Evolutionary conservation across 768 basidiomycete genomes (phyloP), one percentile per base, ranked within the genome.

Genomic region (Leccinum longicurvipes): DNA sequence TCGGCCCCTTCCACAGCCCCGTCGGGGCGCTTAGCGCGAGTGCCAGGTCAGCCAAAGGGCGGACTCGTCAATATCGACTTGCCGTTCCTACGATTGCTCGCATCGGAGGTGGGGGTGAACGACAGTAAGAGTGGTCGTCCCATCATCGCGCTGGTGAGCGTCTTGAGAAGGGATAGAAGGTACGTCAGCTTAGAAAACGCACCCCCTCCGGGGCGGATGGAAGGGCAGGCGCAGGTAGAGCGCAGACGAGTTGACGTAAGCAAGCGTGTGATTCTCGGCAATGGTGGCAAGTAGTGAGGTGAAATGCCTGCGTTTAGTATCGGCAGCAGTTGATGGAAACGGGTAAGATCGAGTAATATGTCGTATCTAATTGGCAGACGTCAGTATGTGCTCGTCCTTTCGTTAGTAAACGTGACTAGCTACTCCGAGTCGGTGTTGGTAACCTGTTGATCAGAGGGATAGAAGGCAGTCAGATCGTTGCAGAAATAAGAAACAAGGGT

Each of bases 51-150:
- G 89, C 80, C 51, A 79, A 78, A 14, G 85, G 84, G 21, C 27
- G 90, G 89, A 55, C 93, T 67, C 2, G 84, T 88, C 9, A 92
- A 74, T 0, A 83, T 82, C 0, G 89, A 89, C 67, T 86, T 91
- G 47, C 60, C 15, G 28, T 54, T 29, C 11, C 54, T 21, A 28
- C 27, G 8, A 28, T 28, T 9, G 54, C 41, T 55, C 15, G 49
- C 19, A 14, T 65, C 28, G 3, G 67, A 41, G 23, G 64, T 32
- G 0, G 79, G 79, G 0, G 86, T 83, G 63, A 92, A 86, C 27
- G 88, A 79, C 15, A 89, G 81, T 77, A 95, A 83, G 47, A 94
- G 73, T 0, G 92, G 91, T 89, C 91, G 91, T 66, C 90, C 85
- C 57, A 79, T 73, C 89, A 94, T 90, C 3, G 90, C 79, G 62